Evolutionary conservation across 768 basidiomycete genomes (phyloP).

Genomic region (Kockovaella imperatae): DNA sequence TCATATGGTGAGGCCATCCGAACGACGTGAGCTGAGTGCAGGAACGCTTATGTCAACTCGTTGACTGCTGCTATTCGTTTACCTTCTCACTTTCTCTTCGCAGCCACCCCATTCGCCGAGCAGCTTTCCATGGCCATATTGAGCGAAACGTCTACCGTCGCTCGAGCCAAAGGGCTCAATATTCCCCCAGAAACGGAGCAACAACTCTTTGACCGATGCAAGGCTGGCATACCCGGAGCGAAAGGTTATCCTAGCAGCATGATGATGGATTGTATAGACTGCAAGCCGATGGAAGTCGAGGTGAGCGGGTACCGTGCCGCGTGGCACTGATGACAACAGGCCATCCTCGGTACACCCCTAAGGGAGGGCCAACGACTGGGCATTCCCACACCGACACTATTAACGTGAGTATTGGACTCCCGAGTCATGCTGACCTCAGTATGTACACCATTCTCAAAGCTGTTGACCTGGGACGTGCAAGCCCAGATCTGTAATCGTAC

Average conservation of each 20-base stretch:
- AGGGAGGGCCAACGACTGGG: slow-evolving; percentile 31
- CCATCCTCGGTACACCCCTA: slow-evolving; percentile 40
- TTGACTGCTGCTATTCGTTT: slow-evolving; percentile 36
- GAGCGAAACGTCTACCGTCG: slow-evolving; percentile 36
- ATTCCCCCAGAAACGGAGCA: slow-evolving; percentile 39
- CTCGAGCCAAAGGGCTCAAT: slow-evolving; percentile 34
- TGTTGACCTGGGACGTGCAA: no score
- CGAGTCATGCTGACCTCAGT: slow-evolving; percentile 7
- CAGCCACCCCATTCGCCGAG: slow-evolving; percentile 27
- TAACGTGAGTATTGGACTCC: slow-evolving; percentile 23
- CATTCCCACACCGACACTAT: slow-evolving; percentile 32
- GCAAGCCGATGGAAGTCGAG: slow-evolving; percentile 42
- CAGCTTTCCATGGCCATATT: slow-evolving; percentile 35
- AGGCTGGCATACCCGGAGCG: slow-evolving; percentile 28
- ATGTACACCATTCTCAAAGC: slow-evolving; percentile 41
- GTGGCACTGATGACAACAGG: slow-evolving; percentile 5
- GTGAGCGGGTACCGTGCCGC: slow-evolving; percentile 9
- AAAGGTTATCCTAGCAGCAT: slow-evolving; percentile 37
- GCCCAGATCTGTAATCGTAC: no score
- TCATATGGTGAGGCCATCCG: slow-evolving; percentile 32
- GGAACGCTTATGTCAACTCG: slow-evolving; percentile 34
- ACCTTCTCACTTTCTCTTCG: slow-evolving; percentile 37
- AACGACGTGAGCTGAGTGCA: neutral
- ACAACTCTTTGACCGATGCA: slow-evolving; percentile 37
- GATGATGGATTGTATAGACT: slow-evolving; percentile 37